A percentile compares a stretch with the other conserved stretches of the same genome.
Evolutionary conservation across 2,329 filamentous ascomycete genomes (phyloP).

Genomic region (Fusarium sp.): DNA sequence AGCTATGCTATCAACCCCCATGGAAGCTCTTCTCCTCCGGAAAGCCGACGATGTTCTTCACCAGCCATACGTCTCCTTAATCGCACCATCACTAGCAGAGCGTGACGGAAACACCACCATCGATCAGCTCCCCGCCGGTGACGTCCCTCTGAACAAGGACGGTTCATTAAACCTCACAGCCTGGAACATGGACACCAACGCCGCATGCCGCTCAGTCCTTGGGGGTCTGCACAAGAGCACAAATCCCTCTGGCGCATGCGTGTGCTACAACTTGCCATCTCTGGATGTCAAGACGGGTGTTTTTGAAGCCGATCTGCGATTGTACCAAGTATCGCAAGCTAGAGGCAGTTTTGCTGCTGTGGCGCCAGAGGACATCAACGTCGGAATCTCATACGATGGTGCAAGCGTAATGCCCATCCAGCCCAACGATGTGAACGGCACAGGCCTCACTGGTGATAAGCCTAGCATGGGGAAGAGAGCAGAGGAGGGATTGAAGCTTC

Average conservation of each 20-base stretch:
- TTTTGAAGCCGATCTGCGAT: slow-evolving; percentile 81
- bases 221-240: slow-evolving; percentile 67
- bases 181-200: slow-evolving; percentile 68
- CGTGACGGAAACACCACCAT: slow-evolving; percentile 33
- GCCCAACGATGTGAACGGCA: slow-evolving; percentile 45
- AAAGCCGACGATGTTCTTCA: slow-evolving; percentile 51
- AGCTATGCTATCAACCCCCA: slow-evolving; percentile 28
- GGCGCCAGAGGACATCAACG: slow-evolving; percentile 64
- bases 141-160: slow-evolving; percentile 56
- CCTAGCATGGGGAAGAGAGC: slow-evolving; percentile 40
- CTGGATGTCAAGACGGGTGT: slow-evolving; percentile 76
- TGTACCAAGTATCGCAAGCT: slow-evolving; percentile 77
- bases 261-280: slow-evolving; percentile 85
- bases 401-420: slow-evolving; percentile 57
- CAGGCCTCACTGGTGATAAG: slow-evolving; percentile 43
- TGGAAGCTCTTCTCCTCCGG: slow-evolving; percentile 44
- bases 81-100: slow-evolving; percentile 35
- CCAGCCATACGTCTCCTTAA: slow-evolving; percentile 48
- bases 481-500: slow-evolving; percentile 54
- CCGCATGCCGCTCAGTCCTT: slow-evolving; percentile 72
- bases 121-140: slow-evolving; percentile 38
- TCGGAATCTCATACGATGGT: slow-evolving; percentile 67
- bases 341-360: slow-evolving; percentile 67
- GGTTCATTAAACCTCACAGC: slow-evolving; percentile 65
- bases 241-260: slow-evolving; percentile 81